Evolutionary conservation across 2,329 filamentous ascomycete genomes (phyloP).

Genomic region (Venturia effusa): DNA sequence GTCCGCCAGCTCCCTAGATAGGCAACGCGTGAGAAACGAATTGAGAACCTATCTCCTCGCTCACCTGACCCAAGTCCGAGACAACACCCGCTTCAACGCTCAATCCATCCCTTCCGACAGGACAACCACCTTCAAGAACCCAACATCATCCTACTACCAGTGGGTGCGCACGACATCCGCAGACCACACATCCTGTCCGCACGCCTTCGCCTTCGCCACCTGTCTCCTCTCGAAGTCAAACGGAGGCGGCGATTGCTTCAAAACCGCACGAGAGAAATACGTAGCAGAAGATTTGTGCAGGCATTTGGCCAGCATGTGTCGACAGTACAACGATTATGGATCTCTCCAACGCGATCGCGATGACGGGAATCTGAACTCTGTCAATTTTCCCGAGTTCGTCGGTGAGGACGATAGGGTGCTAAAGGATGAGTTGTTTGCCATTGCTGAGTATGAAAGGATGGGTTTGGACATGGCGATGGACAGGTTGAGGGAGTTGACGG

Average conservation of each 20-base stretch:
- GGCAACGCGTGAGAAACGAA: neutral
- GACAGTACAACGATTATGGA: constrained; percentile 21
- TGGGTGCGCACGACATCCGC: neutral
- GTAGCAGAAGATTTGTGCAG: constrained; percentile 13
- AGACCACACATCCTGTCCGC: neutral
- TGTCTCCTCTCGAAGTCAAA: neutral
- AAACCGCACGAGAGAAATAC: constrained; percentile 13
- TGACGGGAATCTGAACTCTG: constrained; percentile 16
- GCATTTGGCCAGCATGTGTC: constrained; percentile 19
- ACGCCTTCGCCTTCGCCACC: neutral
- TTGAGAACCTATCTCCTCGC: neutral
- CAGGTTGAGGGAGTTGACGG: neutral
- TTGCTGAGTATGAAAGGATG: neutral
- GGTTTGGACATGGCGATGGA: neutral
- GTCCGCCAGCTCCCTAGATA: neutral
- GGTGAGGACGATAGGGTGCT: neutral
- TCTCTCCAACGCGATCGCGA: constrained; percentile 17
- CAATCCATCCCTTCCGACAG: neutral
- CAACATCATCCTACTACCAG: neutral
- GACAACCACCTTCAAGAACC: neutral
- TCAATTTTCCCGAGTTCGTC: neutral
- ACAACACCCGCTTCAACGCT: neutral
- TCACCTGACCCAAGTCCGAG: neutral
- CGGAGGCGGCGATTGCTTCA: constrained; percentile 11
- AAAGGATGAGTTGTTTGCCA: neutral